Percentiles rank a stretch among this genome's conserved stretches.
Evolutionary conservation across 1,139 yeast genomes (phyloP).

Genomic region (Oligophagozyma castellii): DNA sequence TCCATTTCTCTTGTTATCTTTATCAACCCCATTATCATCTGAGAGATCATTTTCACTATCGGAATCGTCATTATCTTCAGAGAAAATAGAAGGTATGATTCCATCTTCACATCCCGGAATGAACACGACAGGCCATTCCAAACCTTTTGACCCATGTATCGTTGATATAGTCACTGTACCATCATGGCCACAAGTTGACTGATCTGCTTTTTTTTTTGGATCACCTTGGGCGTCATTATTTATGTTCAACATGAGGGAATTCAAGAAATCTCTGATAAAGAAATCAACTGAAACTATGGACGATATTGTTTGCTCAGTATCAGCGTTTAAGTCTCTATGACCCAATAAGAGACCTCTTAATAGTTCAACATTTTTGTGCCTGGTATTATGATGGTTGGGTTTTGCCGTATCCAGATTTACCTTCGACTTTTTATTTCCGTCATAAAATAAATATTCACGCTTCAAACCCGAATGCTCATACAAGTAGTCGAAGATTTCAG

Average conservation of each 20-base stretch:
- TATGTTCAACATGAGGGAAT: constrained; percentile 38
- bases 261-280: constrained; percentile 33
- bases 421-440: constrained; percentile 16
- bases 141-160: constrained; percentile 83
- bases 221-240: constrained; percentile 5
- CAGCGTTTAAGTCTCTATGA: constrained; percentile 8
- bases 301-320: neutral
- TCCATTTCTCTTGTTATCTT: constrained; percentile 5
- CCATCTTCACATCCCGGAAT: constrained; percentile 59
- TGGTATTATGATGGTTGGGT: constrained; percentile 14
- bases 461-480: constrained; percentile 22
- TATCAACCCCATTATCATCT: neutral
- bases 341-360: constrained; percentile 32
- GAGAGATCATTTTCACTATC: constrained; percentile 9
- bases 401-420: constrained; percentile 2
- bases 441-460: constrained; percentile 13
- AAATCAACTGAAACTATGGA: neutral
- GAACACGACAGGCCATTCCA: constrained; percentile 91
- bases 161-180: constrained; percentile 44
- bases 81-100: constrained; percentile 38
- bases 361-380: constrained; percentile 31
- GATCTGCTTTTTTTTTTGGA: constrained; percentile 8
- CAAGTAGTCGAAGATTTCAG: constrained; percentile 17
- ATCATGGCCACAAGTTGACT: neutral
- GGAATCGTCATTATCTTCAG: constrained; percentile 14